phyloP scores from a whole-genome alignment of 495 filamentous ascomycete species.

The Daldinia loculata region DNA sequence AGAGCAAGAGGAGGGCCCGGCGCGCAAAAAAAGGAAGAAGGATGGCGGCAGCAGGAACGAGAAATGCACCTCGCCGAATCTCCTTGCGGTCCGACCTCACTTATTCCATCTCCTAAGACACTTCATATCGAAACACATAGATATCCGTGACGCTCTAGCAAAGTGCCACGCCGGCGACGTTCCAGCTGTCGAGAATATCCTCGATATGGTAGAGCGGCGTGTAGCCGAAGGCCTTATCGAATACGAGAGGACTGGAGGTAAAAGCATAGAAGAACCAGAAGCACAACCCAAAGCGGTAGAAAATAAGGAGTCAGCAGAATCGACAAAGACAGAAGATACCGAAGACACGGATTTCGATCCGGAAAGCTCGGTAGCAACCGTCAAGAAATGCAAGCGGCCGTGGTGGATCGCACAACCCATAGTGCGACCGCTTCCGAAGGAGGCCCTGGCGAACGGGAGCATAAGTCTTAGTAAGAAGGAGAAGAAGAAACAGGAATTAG shows the following conservation, averaged over 20 bases:
- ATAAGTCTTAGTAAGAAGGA: conserved; percentile 70
- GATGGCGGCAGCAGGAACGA: conserved; percentile 56
- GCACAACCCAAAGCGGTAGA: conserved; percentile 43
- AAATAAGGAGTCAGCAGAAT: conserved; percentile 41
- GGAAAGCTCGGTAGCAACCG: conserved; percentile 71
- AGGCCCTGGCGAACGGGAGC: conserved; percentile 83
- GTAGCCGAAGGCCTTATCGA: conserved; percentile 77
- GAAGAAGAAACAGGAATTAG: conserved; percentile 48
- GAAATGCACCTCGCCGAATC: conserved; percentile 69
- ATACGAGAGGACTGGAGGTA: conserved; percentile 65
- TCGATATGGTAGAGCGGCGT: conserved; percentile 66
- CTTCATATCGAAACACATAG: conserved; percentile 76
- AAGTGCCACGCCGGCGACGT: conserved; percentile 70
- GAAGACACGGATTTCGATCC: conserved; percentile 41
- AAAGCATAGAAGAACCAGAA: conserved; percentile 62
- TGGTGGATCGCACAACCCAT: conserved; percentile 96
- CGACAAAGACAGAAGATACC: conserved; percentile 31
- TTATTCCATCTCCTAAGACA: conserved; percentile 90
- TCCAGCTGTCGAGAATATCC: conserved; percentile 72
- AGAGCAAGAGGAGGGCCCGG: conserved; percentile 53
- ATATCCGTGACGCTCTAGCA: conserved; percentile 84
- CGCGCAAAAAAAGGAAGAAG: conserved; percentile 70
- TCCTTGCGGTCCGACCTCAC: conserved; percentile 87
- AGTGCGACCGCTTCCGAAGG: conserved; percentile 84
- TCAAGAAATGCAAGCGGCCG: conserved; percentile 76